A percentile compares a stretch with the other conserved stretches of the same genome.
phyloP scores from a whole-genome alignment of 495 filamentous ascomycete genomes.

The Daldinia vernicosa region DNA sequence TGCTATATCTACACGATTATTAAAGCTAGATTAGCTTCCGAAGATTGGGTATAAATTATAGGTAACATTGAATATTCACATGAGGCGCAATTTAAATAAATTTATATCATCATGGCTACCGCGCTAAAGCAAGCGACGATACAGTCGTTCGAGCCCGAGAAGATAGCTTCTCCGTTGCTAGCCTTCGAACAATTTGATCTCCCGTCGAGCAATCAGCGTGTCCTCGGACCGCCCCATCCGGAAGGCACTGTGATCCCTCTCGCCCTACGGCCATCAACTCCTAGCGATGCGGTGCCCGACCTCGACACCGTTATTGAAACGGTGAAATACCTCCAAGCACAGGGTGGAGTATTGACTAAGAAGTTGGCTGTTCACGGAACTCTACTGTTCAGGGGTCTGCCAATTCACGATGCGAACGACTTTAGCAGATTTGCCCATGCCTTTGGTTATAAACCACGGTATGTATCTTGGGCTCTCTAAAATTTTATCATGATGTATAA shows the following conservation, averaged over 20 bases:
- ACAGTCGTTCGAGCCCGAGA: constrained; percentile 8
- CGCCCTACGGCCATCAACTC: constrained; percentile 49
- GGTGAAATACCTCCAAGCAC: constrained; percentile 38
- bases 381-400: constrained; percentile 51
- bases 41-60: background rate
- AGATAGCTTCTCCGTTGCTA: constrained; percentile 22
- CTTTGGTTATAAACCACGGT: constrained; percentile 60
- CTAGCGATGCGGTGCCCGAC: constrained; percentile 23
- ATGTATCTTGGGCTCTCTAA: background rate
- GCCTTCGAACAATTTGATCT: constrained; percentile 45
- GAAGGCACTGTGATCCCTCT: constrained; percentile 53
- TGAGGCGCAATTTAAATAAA: background rate
- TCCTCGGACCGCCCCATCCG: constrained; percentile 52
- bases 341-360: constrained; percentile 44
- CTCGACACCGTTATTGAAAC: constrained; percentile 49
- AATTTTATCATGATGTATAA: background rate
- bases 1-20: background rate
- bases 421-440: constrained; percentile 64
- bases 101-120: constrained; percentile 20
- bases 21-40: background rate
- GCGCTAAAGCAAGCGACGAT: constrained; percentile 3
- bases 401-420: constrained; percentile 48
- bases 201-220: constrained; percentile 53
- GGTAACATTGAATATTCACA: background rate
- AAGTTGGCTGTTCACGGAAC: constrained; percentile 50